Conservation (phyloP, 768 basidiomycete species). For the Rhizopogon vinicolor region DNA sequence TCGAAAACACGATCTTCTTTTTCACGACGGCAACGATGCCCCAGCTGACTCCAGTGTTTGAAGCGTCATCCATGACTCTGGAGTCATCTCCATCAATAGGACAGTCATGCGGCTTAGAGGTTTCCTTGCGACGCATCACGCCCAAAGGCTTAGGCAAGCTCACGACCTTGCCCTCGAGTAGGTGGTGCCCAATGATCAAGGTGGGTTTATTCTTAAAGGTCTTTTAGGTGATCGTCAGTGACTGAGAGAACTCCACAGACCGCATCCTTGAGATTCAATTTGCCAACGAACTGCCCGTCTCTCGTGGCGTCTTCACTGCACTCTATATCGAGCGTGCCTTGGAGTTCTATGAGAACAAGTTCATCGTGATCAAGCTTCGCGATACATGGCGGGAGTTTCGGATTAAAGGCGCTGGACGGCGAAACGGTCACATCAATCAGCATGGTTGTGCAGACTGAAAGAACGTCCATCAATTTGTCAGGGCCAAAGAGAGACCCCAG, state of each 20-base stretch:
- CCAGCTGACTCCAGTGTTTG: slow-evolving; percentile 37
- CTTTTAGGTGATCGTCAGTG: slow-evolving; percentile 2
- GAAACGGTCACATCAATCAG: slow-evolving; percentile 54
- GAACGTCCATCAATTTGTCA: background rate
- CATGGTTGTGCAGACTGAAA: slow-evolving; percentile 35
- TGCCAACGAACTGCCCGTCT: slow-evolving; percentile 76
- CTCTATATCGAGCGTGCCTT: slow-evolving; percentile 77
- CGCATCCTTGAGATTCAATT: slow-evolving; percentile 58
- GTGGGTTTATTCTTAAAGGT: slow-evolving; percentile 64
- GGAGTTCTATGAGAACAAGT: slow-evolving; percentile 81
- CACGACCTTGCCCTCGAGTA: slow-evolving; percentile 84
- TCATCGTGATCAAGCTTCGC: slow-evolving; percentile 76
- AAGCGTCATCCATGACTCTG: background rate
- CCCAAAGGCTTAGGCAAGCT: slow-evolving; percentile 78
- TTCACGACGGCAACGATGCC: slow-evolving; percentile 67
- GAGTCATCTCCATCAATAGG: background rate
- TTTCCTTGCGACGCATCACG: slow-evolving; percentile 51
- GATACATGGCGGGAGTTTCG: slow-evolving; percentile 57
- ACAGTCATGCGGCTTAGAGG: slow-evolving; percentile 1
- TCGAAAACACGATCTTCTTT: slow-evolving; percentile 80
- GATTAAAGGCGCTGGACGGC: slow-evolving; percentile 26
- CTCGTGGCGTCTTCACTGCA: slow-evolving; percentile 43
- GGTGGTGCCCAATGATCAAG: slow-evolving; percentile 80
- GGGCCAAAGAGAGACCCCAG: background rate
- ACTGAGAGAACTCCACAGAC: slow-evolving; percentile 32